Evolutionary conservation across 2,329 filamentous ascomycete species (phyloP).

Genomic region (Malbranchea zuffiana): DNA sequence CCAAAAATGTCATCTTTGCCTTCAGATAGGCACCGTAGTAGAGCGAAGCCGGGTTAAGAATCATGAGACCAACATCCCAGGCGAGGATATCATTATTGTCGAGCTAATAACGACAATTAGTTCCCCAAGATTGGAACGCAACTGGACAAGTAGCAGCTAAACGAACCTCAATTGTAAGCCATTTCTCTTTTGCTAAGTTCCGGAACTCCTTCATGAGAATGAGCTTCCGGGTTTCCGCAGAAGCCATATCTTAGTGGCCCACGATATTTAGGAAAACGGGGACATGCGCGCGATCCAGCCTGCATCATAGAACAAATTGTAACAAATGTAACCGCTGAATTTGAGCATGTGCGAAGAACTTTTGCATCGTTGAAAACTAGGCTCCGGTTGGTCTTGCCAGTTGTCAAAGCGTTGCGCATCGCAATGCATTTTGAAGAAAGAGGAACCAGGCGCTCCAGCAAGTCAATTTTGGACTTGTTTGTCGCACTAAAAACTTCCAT

Average conservation of each 20-base stretch:
- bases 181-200: constrained; percentile 74
- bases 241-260: not conserved
- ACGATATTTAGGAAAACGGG: not conserved
- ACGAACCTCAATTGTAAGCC: constrained; percentile 77
- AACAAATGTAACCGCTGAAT: too few species aligned
- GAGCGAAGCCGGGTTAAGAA: constrained; percentile 80
- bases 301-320: too few species aligned
- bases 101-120: constrained; percentile 40
- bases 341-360: too few species aligned
- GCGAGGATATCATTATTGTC: constrained; percentile 73
- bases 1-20: constrained; percentile 76
- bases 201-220: constrained; percentile 85
- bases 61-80: constrained; percentile 82
- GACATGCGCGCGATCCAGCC: too few species aligned
- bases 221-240: too few species aligned
- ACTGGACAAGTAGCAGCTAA: not conserved
- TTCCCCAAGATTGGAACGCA: not conserved
- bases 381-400: too few species aligned
- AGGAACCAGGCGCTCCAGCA: too few species aligned
- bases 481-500: too few species aligned
- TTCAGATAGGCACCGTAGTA: constrained; percentile 92
- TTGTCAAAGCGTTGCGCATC: too few species aligned
- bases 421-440: too few species aligned
- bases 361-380: too few species aligned
- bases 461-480: too few species aligned